phyloP scores from a whole-genome alignment of 140 eudicot species.

The Anethum foeniculum region DNA sequence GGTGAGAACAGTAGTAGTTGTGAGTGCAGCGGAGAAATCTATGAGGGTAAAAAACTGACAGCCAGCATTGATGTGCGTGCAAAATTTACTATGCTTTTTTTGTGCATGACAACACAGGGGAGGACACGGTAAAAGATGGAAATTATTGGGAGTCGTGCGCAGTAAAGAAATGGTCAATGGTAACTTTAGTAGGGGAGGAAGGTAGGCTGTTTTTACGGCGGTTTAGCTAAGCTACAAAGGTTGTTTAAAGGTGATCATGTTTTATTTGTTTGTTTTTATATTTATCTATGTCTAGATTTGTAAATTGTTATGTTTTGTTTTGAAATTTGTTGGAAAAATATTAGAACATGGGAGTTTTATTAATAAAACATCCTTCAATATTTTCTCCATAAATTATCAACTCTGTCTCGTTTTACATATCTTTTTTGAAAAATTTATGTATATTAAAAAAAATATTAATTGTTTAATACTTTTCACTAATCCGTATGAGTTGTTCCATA shows the following conservation, averaged over 20 bases:
- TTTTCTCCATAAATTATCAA: no score
- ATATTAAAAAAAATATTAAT: no score
- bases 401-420: no score
- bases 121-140: neutral
- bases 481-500: no score
- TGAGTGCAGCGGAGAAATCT: neutral
- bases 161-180: constrained; percentile 2
- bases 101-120: neutral
- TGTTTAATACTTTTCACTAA: no score
- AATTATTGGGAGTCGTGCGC: neutral
- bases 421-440: no score
- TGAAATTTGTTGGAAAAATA: no score
- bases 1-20: neutral
- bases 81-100: neutral
- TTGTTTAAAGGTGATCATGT: neutral
- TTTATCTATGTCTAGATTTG: no score
- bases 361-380: no score
- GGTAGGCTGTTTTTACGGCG: neutral
- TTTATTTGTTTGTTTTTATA: no score
- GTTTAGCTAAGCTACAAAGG: neutral
- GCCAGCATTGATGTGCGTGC: neutral
- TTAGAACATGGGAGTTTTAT: no score
- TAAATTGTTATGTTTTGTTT: no score
- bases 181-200: neutral
- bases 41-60: neutral